phyloP scores from a whole-genome alignment of 805 yeast genomes.

The Kregervanrija fluxuum region DNA sequence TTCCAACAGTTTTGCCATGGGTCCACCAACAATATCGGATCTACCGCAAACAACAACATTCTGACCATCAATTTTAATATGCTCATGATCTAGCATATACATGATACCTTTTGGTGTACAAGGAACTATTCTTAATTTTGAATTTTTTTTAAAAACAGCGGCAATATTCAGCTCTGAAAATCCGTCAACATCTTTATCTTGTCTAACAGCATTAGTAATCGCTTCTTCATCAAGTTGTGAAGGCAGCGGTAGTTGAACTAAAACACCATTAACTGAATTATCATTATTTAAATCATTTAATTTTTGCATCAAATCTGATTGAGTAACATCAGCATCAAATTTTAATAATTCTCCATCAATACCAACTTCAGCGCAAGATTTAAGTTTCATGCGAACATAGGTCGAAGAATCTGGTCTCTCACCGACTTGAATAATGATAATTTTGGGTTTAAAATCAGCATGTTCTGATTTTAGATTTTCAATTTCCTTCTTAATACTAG shows the following conservation, averaged over 20 bases:
- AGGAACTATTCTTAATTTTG: constrained; percentile 76
- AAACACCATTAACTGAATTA: constrained; percentile 72
- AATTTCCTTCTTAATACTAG: constrained; percentile 45
- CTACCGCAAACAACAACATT: constrained; percentile 90
- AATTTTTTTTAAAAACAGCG: constrained; percentile 81
- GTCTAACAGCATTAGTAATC: constrained; percentile 74
- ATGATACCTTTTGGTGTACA: constrained; percentile 95
- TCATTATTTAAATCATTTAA: constrained; percentile 66
- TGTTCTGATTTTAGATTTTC: constrained; percentile 32
- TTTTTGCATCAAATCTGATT: constrained; percentile 51
- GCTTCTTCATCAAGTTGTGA: constrained; percentile 66
- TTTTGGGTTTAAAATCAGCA: constrained; percentile 59
- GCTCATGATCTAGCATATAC: constrained; percentile 64
- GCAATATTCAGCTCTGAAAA: constrained; percentile 86
- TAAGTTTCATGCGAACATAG: constrained; percentile 85
- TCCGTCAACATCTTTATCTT: constrained; percentile 92
- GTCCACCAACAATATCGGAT: constrained; percentile 93
- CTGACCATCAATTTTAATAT: constrained; percentile 65
- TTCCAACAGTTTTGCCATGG: constrained; percentile 78
- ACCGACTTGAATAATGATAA: constrained; percentile 88
- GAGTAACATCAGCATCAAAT: constrained; percentile 54
- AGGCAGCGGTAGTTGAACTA: constrained; percentile 90
- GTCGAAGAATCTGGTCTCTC: constrained; percentile 84
- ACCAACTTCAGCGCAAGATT: constrained; percentile 81
- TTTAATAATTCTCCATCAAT: constrained; percentile 61